These are phyloP conservation scores for Ophiostoma pallidulum DNA, from an alignment of 2,329 filamentous ascomycete genomes.

Conservation along the genomic window DNA sequence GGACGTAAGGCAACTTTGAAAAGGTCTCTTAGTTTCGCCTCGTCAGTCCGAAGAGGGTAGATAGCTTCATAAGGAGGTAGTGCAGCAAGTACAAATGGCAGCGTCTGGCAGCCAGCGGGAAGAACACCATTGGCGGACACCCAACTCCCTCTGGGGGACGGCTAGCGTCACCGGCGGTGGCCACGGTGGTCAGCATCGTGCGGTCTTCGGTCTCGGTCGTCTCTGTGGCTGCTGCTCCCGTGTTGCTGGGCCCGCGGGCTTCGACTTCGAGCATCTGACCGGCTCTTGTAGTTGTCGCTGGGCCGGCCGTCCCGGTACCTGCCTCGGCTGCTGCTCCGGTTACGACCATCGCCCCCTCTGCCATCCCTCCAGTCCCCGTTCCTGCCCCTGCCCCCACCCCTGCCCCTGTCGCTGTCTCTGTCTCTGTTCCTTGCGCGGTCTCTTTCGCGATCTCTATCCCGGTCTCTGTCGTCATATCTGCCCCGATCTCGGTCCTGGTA, in stretches of 20 bases:
- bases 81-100: no score
- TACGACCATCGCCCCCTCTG: neutral
- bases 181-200: no score
- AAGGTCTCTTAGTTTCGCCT: no score
- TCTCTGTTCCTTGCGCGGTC: neutral
- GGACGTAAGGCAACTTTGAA: no score
- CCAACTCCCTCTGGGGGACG: no score
- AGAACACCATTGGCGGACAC: no score
- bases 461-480: constrained; percentile 21
- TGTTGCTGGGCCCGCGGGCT: constrained; percentile 15
- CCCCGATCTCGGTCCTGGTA: constrained; percentile 11
- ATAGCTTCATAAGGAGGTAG: no score
- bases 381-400: constrained; percentile 25
- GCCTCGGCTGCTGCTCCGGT: neutral
- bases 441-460: constrained; percentile 1
- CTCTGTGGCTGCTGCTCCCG: constrained; percentile 5
- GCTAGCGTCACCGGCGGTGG: neutral
- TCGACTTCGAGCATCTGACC: neutral
- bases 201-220: constrained; percentile 17
- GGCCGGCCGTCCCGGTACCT: neutral
- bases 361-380: neutral
- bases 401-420: constrained; percentile 23
- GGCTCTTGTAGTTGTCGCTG: neutral
- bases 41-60: no score
- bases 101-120: no score